Base-by-base conservation (phyloP, 805 yeast genomes). In the Pichia rugopelliculosa region DNA sequence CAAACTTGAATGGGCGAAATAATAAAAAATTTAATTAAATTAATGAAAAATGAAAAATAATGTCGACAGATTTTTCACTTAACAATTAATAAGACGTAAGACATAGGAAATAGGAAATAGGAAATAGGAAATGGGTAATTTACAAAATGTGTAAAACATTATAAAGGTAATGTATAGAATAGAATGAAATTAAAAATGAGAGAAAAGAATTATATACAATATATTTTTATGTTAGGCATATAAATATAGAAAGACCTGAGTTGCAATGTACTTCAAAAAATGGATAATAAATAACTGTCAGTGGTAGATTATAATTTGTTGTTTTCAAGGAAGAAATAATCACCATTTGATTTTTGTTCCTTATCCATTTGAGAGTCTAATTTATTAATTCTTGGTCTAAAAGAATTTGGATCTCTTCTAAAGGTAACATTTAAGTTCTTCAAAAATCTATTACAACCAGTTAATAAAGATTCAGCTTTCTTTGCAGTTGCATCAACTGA, bases 361-460 rank as follows among this genome's bases (percentile, higher is more conserved):
- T 85, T 93, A 71, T 93, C 99, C 96, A 93, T 88, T 76, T 93
- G 99, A 46, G 98, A 90, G 64, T 87, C 98, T 64, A 87, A 73
- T 72, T 93, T 93, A 76, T 93, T 93, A 68, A 93, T 93, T 80
- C 99, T 87, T 62, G 99, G 99, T 73, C 99, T 85, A 79, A 80
- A 93, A 48, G 96, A 87, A 66, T 82, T 88, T 61, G 99, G 98
- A 73, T 93, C 99, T 76, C 99, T 88, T 82, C 99, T 87, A 75
- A 93, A 93, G 3, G 99, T 93, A 53, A 93, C 99, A 59, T 91
- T 87, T 75, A 93, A 80, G 69, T 89, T 91, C 82, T 91, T 90
- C 75, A 93, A 80, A 80, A 93, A 93, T 65, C 84, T 76, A 78
- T 93, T 93, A 77, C 97, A 91, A 60, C 99, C 99, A 46, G 98